A percentile compares a stretch with the other conserved stretches of the same genome.
phyloP scores from a whole-genome alignment of 495 filamentous ascomycete genomes.

The Cercophora sp. region DNA sequence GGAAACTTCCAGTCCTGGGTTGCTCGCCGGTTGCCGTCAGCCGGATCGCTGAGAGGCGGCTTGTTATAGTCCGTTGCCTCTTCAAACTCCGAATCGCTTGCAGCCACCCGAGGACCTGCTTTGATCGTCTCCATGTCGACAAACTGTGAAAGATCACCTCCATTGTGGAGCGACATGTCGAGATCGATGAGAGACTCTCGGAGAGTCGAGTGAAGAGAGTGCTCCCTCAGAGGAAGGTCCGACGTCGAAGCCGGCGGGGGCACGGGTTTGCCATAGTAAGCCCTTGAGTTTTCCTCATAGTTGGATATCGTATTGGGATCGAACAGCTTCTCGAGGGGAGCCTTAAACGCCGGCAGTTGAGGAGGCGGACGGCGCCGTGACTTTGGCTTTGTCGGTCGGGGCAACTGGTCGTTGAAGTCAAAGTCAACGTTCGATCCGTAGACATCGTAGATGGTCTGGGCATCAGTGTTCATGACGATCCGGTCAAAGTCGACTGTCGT shows the following conservation, averaged over 20 bases:
- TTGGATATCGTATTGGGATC: conserved; percentile 54
- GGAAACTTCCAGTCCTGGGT: conserved; percentile 64
- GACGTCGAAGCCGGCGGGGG: conserved; percentile 41
- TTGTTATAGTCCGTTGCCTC: conserved; percentile 43
- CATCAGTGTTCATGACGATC: conserved; percentile 43
- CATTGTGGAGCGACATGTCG: conserved; percentile 45
- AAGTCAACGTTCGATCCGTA: conserved; percentile 48
- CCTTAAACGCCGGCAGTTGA: conserved; percentile 45
- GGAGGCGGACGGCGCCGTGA: conserved; percentile 44
- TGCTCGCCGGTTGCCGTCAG: conserved; percentile 42
- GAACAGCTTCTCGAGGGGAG: conserved; percentile 53
- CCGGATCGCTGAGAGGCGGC: conserved; percentile 48
- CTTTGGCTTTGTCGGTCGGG: conserved; percentile 37
- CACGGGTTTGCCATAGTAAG: conserved; percentile 41
- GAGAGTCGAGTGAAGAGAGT: conserved; percentile 46
- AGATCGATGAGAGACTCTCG: conserved; percentile 57
- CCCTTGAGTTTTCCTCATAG: conserved; percentile 53
- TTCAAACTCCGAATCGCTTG: conserved; percentile 40
- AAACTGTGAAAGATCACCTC: conserved; percentile 48
- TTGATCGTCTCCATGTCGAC: conserved; percentile 58
- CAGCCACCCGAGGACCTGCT: conserved; percentile 36
- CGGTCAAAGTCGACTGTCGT: conserved; percentile 81
- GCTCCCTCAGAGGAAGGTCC: conserved; percentile 52
- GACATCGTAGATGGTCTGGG: conserved; percentile 48
- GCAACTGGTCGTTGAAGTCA: conserved; percentile 41